Percentiles rank a stretch among this genome's conserved stretches.
These are phyloP conservation scores for Amphichorda felina DNA, from an alignment of 2,329 filamentous ascomycete genomes.

Conservation along the genomic window DNA sequence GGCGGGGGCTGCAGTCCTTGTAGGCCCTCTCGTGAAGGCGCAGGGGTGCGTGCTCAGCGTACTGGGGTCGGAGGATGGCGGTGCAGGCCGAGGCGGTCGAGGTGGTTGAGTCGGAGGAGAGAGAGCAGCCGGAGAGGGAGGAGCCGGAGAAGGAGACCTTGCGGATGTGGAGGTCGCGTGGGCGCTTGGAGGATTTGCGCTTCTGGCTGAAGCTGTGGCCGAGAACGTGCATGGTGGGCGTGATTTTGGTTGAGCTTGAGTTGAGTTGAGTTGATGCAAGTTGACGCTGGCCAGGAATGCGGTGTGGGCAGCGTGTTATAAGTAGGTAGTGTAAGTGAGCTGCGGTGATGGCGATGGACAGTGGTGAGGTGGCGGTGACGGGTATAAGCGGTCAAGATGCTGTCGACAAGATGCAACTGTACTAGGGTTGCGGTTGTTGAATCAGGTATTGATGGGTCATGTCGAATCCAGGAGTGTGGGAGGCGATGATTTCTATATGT, in stretches of 20 bases:
- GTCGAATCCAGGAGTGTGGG: too few relatives aligned
- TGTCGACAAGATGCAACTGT: too few relatives aligned
- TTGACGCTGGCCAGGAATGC: slow-evolving; percentile 1
- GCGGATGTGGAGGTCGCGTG: slow-evolving; percentile 25
- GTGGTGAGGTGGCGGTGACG: too few relatives aligned
- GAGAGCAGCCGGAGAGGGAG: slow-evolving; percentile 23
- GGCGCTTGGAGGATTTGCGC: slow-evolving; percentile 20
- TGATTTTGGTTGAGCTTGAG: neutral
- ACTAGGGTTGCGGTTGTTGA: too few relatives aligned
- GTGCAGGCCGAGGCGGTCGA: slow-evolving; percentile 15
- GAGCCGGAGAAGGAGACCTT: slow-evolving; percentile 28
- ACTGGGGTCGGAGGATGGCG: slow-evolving; percentile 13
- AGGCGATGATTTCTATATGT: slow-evolving; percentile 1
- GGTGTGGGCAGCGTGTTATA: too few relatives aligned
- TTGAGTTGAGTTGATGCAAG: neutral
- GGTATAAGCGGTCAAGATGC: too few relatives aligned
- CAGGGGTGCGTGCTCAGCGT: slow-evolving; percentile 22
- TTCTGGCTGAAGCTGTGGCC: slow-evolving; percentile 21
- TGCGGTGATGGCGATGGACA: too few relatives aligned
- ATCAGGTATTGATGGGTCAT: too few relatives aligned
- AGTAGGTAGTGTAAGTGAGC: too few relatives aligned
- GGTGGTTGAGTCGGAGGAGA: slow-evolving; percentile 15
- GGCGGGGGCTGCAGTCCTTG: too few relatives aligned
- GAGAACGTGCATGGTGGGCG: slow-evolving; percentile 21
- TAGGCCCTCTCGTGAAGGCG: slow-evolving; percentile 22